Base-by-base conservation (phyloP, 1,284 basidiomycete species). In the Cutaneotrichosporon sp. region DNA sequence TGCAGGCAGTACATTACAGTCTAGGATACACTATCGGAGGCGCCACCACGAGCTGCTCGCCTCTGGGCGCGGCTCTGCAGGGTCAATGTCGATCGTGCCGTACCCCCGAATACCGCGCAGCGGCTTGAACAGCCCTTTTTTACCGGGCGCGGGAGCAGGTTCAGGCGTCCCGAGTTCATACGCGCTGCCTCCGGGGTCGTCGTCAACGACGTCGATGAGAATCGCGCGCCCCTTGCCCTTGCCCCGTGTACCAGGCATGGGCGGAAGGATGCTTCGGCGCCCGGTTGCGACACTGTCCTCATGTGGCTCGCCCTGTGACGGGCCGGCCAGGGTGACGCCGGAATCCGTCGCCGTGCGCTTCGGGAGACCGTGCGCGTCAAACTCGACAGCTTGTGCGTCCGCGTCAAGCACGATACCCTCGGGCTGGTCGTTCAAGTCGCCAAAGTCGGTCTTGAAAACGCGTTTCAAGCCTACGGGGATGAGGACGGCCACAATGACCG, bases 401-500 rank as follows among this genome's bases (percentile, higher is more conserved):
- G 63, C 52, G 22, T 61, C 63, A 8, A 63, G 42, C 16, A 22
- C 1, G 32, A 49, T 58, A 21, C 34, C 31, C 40, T 56, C 53
- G 34, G 18, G 21, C 31, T 49, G 32, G 47, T 78, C 76, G 8
- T 67, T 73, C 4, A 81, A 62, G 32, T 80, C 79, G 16, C 76
- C 74, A 9, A 81, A 66, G 60, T 81, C 79, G 59, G 76, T 76
- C 60, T 71, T 70, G 72, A 81, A 79, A 30, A 81, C 71, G 21
- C 77, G 74, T 64, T 91, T 86, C 65, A 97, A 81, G 3, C 89
- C 90, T 40, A 97, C 92, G 0, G 95, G 95, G 60, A 97, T 90
- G 78, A 97, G 82, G 4, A 93, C 94, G 2, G 95, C 96, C 13
- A 92, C 84, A 60, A 91, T 89, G 56, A 97, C 89, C 0, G 90